Evolutionary conservation across 257 asterid species (phyloP).

Genomic region (Plantago major): DNA sequence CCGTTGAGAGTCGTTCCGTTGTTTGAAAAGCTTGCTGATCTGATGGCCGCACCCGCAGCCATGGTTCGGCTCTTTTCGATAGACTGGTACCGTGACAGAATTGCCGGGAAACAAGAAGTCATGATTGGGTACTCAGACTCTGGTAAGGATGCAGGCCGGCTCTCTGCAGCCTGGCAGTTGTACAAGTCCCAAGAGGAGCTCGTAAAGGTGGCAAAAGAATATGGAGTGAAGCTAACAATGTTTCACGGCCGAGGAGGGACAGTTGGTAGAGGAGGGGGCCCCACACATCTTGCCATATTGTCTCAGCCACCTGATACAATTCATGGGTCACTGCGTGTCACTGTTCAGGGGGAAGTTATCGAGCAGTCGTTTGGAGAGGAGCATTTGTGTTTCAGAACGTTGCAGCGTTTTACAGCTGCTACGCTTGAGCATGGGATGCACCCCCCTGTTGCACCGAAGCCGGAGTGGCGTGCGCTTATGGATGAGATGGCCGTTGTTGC

Average conservation of each 20-base stretch:
- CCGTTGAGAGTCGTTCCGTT: constrained; percentile 85
- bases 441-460: constrained; percentile 82
- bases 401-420: constrained; percentile 94
- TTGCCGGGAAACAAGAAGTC: constrained; percentile 86
- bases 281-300: constrained; percentile 90
- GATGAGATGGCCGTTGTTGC: constrained; percentile 91
- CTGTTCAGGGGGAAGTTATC: constrained; percentile 94
- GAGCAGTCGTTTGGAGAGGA: constrained; percentile 94
- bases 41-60: constrained; percentile 82
- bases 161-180: constrained; percentile 95
- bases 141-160: constrained; percentile 94
- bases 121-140: constrained; percentile 98
- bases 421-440: constrained; percentile 98
- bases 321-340: constrained; percentile 87
- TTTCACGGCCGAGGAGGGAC: constrained; percentile 96
- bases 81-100: constrained; percentile 78
- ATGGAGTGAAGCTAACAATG: constrained; percentile 83
- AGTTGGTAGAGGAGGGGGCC: constrained; percentile 94
- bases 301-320: constrained; percentile 96
- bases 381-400: constrained; percentile 86
- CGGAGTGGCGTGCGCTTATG: constrained; percentile 89
- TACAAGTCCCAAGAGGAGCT: constrained; percentile 95
- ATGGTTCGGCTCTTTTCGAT: constrained; percentile 81
- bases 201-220: constrained; percentile 72
- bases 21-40: constrained; percentile 94